Conservation (phyloP, 2,329 filamentous ascomycete species). For the Neonectria hederae region DNA sequence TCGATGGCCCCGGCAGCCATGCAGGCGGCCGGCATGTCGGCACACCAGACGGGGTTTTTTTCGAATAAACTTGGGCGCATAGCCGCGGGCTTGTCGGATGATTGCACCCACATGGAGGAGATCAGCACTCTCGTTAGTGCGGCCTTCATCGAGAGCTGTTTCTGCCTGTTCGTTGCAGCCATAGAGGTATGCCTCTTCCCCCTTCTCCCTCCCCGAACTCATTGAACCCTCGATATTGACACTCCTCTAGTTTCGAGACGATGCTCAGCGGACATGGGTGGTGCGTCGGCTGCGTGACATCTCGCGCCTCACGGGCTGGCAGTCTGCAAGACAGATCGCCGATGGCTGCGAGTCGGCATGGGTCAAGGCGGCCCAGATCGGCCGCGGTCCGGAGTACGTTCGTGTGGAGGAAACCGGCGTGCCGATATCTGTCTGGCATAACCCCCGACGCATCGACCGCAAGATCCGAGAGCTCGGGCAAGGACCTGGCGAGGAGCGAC, state of each 20-base stretch:
- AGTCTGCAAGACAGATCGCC: constrained; percentile 82
- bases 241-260: constrained; percentile 70
- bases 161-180: constrained; percentile 87
- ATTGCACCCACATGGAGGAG: constrained; percentile 60
- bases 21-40: constrained; percentile 83
- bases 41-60: constrained; percentile 73
- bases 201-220: background rate
- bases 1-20: constrained; percentile 91
- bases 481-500: constrained; percentile 50
- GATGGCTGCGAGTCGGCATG: constrained; percentile 86
- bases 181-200: constrained; percentile 65
- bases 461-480: constrained; percentile 58
- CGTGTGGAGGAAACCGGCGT: constrained; percentile 52
- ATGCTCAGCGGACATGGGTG: constrained; percentile 79
- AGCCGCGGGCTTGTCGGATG: constrained; percentile 73
- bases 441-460: constrained; percentile 60
- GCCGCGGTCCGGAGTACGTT: constrained; percentile 79
- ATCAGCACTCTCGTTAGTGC: constrained; percentile 83
- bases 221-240: constrained; percentile 28
- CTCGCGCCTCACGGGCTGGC: constrained; percentile 85
- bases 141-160: constrained; percentile 82
- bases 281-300: constrained; percentile 79
- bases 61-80: constrained; percentile 84
- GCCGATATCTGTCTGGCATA: constrained; percentile 57
- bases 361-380: constrained; percentile 77